Conservation (phyloP, 2,329 filamentous ascomycete genomes). For the Decorospora gaudefroyi region DNA sequence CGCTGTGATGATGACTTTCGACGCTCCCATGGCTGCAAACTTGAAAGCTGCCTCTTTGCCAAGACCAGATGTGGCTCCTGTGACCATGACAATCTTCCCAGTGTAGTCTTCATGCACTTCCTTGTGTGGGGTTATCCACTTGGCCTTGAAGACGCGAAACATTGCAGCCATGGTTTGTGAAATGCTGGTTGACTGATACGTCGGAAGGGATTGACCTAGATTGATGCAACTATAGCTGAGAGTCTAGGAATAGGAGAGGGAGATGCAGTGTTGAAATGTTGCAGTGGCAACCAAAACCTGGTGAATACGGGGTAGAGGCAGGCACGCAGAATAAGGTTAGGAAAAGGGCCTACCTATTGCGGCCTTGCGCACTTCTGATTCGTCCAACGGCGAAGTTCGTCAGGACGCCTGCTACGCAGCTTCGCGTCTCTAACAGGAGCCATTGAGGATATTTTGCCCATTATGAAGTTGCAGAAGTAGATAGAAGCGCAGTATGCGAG, state of each 20-base stretch:
- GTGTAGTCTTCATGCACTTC: conserved; percentile 40
- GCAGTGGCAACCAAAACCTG: neutral
- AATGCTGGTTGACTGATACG: conserved; percentile 36
- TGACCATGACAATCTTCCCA: conserved; percentile 54
- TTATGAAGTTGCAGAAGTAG: neutral
- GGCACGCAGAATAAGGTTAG: neutral
- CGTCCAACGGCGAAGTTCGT: too few species aligned
- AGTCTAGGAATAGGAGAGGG: neutral
- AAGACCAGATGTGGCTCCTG: conserved; percentile 49
- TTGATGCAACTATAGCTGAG: too few species aligned
- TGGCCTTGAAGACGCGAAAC: conserved; percentile 35
- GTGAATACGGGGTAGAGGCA: too few species aligned
- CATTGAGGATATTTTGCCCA: neutral
- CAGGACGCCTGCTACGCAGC: too few species aligned
- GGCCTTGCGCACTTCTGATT: conserved; percentile 20
- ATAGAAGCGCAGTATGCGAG: neutral
- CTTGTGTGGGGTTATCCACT: conserved; percentile 44
- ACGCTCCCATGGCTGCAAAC: conserved; percentile 44
- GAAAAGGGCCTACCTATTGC: conserved; percentile 53
- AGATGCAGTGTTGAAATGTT: neutral
- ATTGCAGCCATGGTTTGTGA: conserved; percentile 27
- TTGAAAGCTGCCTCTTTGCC: conserved; percentile 47
- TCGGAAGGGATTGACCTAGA: neutral
- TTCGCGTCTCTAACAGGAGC: neutral
- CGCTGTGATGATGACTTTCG: conserved; percentile 48